Conservation (phyloP, 352 stramenopile species). For the Globisporangium spiculum region DNA sequence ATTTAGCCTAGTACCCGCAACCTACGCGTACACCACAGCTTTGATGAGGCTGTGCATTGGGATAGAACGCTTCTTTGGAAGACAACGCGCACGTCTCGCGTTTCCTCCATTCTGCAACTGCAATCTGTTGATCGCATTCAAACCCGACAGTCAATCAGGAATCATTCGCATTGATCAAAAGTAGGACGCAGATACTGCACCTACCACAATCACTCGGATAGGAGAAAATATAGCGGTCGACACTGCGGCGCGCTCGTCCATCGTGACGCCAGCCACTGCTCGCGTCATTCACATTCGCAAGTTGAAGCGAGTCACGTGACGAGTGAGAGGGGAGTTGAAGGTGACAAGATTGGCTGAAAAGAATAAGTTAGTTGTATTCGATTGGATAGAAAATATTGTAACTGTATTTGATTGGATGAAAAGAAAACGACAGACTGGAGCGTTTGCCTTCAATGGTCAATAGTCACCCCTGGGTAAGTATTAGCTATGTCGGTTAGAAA, state of each 20-base stretch:
- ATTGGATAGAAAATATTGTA: no score
- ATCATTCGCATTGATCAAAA: neutral
- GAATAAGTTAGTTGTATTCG: no score
- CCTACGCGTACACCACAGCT: no score
- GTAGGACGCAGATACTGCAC: neutral
- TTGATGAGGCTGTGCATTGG: no score
- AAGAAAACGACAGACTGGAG: neutral
- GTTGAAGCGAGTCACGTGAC: neutral
- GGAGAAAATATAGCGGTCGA: neutral
- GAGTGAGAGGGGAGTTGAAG: neutral
- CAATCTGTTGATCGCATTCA: neutral
- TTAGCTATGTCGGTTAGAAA: neutral
- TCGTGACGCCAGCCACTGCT: neutral
- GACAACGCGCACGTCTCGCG: no score
- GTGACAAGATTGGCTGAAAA: neutral
- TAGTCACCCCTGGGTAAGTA: neutral
- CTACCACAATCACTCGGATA: neutral
- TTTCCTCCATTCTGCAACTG: no score
- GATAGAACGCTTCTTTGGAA: no score
- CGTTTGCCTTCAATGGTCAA: neutral
- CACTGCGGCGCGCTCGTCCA: neutral
- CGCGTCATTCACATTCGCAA: neutral
- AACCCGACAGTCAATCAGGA: neutral
- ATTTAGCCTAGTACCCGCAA: no score
- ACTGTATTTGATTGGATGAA: neutral